Base-by-base conservation (phyloP, 2,329 filamentous ascomycete genomes). In the Thielaviopsis euricoi region DNA sequence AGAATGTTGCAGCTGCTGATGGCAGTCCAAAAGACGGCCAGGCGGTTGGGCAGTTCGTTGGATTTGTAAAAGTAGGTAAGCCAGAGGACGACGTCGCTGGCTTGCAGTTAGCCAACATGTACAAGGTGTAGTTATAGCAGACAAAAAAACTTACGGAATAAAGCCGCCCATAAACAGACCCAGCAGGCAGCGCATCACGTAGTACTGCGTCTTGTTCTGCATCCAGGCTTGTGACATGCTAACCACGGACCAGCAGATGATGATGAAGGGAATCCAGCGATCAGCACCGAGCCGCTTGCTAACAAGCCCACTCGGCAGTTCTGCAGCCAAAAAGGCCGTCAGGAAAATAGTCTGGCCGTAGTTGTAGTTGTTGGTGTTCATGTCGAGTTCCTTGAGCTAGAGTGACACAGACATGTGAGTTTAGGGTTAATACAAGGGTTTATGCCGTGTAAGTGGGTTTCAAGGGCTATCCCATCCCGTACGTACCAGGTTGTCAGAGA, bases 281-380 rank as follows among this genome's bases (percentile, higher is more conserved):
- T 77, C 74, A 0, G 75, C 73, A 10, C 76, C 75, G 7, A 78
- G 63, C 56, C 74, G 74, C 66, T 78, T 78, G 58, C 73, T 76
- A 55, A 78, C 67, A 2, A 78, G 65, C 17, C 74, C 73, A 53
- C 73, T 75, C 2, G 75, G 75, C 0, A 78, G 65, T 51, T 77
- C 75, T 4, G 75, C 74, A 0, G 70, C 68, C 1, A 77, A 67
- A 58, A 77, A 78, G 0, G 68, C 67, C 0, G 73, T 65, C 0
- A 71, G 65, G 57, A 74, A 74, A 53, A 75, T 74, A 1, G 69
- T 71, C 37, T 71, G 69, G 21, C 72, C 72, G 53, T 71, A 71
- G 63, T 74, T 74, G 64, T 71, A 74, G 62, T 74, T 72, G 55
- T 74, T 73, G 1, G 71, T 74, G 56, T 69, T 66, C 68, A 74